Evolutionary conservation across 2,329 filamentous ascomycete genomes (phyloP).

Genomic region (Biscogniauxia marginata): DNA sequence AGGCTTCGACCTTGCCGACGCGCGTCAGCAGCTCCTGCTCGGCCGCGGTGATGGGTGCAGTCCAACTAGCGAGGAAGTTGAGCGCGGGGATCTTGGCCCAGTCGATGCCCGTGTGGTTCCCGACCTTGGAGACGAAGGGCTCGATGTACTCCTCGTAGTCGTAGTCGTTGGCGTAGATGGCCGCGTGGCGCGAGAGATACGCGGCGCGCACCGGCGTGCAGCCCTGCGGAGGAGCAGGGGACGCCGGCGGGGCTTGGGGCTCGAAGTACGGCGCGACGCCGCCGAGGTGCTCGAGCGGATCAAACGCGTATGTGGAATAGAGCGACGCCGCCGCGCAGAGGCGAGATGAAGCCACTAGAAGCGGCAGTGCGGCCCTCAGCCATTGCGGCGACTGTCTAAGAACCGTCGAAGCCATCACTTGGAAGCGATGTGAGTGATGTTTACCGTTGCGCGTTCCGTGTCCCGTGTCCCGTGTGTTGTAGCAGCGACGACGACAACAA

Average conservation of each 20-base stretch:
- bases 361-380: constrained; percentile 6
- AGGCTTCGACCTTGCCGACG: constrained; percentile 59
- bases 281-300: constrained; percentile 52
- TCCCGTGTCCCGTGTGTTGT: neutral
- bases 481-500: neutral
- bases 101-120: constrained; percentile 53
- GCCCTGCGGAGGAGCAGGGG: constrained; percentile 45
- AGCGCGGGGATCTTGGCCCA: constrained; percentile 56
- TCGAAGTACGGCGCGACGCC: constrained; percentile 60
- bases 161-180: constrained; percentile 59
- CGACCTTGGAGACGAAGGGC: constrained; percentile 56
- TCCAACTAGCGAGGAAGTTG: constrained; percentile 57
- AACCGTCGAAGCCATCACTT: constrained; percentile 3
- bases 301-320: constrained; percentile 50
- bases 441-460: too few species aligned
- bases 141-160: constrained; percentile 58
- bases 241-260: constrained; percentile 46
- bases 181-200: constrained; percentile 58
- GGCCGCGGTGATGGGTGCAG: constrained; percentile 53
- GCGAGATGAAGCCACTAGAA: constrained; percentile 2
- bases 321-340: constrained; percentile 25
- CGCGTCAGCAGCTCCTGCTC: constrained; percentile 60
- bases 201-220: constrained; percentile 52
- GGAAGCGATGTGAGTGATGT: neutral
- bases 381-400: constrained; percentile 2